Evolutionary conservation across 208 protist genomes (phyloP).

Genomic region (Leishmania tarentolae): DNA sequence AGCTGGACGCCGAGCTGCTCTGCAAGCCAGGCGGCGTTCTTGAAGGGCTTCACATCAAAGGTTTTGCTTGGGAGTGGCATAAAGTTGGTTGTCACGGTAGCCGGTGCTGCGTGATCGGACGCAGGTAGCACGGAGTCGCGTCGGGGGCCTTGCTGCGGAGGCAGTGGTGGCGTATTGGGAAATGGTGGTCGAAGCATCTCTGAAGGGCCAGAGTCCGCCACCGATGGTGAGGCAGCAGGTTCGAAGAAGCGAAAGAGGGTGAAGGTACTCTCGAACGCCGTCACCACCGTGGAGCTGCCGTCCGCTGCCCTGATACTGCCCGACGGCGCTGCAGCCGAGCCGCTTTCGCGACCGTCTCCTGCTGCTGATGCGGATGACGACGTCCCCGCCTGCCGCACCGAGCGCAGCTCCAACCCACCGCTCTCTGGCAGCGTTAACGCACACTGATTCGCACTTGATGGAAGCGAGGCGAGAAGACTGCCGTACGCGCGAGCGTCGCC

Average conservation of each 20-base stretch:
- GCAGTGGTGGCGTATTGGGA: background rate
- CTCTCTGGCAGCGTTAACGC: conserved; percentile 35
- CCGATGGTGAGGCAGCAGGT: background rate
- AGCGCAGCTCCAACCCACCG: conserved; percentile 47
- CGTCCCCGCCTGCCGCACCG: conserved; percentile 14
- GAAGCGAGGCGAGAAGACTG: conserved; percentile 45
- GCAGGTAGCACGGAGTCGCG: background rate
- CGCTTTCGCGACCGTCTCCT: conserved; percentile 2
- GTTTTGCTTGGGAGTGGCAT: conserved; percentile 52
- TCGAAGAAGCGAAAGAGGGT: conserved; percentile 32
- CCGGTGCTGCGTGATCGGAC: background rate
- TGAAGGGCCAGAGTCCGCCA: background rate
- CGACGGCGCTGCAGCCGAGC: background rate
- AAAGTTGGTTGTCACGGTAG: conserved; percentile 8
- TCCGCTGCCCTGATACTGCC: conserved; percentile 9
- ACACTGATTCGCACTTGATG: conserved; percentile 33
- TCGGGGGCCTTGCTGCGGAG: background rate
- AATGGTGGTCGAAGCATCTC: conserved; percentile 12
- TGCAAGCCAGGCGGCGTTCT: conserved; percentile 45
- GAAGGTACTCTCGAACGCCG: conserved; percentile 26
- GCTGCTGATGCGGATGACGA: conserved; percentile 2
- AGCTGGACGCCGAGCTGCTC: conserved; percentile 58
- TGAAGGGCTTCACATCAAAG: conserved; percentile 65
- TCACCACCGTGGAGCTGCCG: conserved; percentile 29
- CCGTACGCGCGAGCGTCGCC: conserved; percentile 40